These are phyloP conservation scores for Colletotrichum falcatum DNA, from an alignment of 2,329 filamentous ascomycete species.

Conservation along the genomic window DNA sequence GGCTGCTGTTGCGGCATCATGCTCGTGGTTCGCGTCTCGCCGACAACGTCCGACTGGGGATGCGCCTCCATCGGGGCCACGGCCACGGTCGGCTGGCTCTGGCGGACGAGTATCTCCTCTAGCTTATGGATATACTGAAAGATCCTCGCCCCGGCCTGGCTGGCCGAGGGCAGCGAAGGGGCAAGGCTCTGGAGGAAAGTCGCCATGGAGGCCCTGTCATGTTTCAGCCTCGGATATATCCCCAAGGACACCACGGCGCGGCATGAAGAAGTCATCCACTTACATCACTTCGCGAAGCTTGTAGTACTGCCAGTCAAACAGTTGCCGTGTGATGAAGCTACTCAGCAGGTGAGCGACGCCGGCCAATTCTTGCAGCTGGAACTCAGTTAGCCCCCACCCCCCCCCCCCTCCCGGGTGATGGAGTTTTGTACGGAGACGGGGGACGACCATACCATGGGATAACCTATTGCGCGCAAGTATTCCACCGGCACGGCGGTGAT, in stretches of 20 bases:
- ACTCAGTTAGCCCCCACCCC: neutral
- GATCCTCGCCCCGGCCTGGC: constrained; percentile 36
- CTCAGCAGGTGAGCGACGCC: constrained; percentile 41
- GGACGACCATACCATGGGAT: constrained; percentile 35
- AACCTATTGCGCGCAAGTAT: constrained; percentile 40
- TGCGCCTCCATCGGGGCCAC: neutral
- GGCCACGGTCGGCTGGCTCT: constrained; percentile 1
- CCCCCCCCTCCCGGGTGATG: no score
- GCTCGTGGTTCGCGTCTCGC: neutral
- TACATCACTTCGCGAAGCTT: constrained; percentile 40
- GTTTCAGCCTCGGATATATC: neutral
- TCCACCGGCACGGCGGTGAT: constrained; percentile 37
- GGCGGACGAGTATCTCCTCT: constrained; percentile 35
- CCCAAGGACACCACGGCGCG: neutral
- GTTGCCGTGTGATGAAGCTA: constrained; percentile 41
- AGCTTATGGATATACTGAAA: constrained; percentile 38
- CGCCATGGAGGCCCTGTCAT: constrained; percentile 31
- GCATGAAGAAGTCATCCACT: neutral
- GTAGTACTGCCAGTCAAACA: constrained; percentile 34
- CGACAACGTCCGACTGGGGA: neutral
- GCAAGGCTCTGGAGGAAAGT: constrained; percentile 39
- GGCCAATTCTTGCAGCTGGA: constrained; percentile 40
- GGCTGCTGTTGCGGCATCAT: constrained; percentile 17
- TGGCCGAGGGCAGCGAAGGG: constrained; percentile 35
- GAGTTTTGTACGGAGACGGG: no score